Evolutionary conservation across 164 flowering plant genomes (phyloP), one percentile per base, ranked within the genome.

Genomic region (Chloranthus sessilifolius): DNA sequence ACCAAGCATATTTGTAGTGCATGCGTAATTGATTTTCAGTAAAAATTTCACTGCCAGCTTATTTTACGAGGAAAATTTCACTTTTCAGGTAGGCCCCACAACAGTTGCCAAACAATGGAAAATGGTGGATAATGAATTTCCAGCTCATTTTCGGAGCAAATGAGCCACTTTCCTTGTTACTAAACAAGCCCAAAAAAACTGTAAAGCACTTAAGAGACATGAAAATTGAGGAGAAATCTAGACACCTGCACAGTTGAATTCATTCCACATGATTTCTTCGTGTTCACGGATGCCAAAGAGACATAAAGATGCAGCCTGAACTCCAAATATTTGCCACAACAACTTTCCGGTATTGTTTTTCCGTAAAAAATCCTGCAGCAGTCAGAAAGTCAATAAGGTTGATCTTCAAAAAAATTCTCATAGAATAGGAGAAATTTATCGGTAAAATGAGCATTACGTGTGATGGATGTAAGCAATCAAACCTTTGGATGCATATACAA

Each of bases 401-500:
- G 12, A 51, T 27, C n/a, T 8, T 2, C 15, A 28, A 24, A 31
- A 25, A 45, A 14, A 17, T 17, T 17, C 17, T 25, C 22, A 30
- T 25, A n/a, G 4, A 50, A 51, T 24, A 17, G 44, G 23, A 11
- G 39, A 45, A 48, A 15, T 35, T 14, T 47, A 7, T 16, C 11
- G n/a, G 31, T n/a, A 12, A 25, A 7, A n/a, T 27, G 16, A 25
- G 20, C 8, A 44, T 23, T 26, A 26, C 0, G 35, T 27, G 12
- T 7, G 50, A 40, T 17, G 51, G 26, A 26, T 27, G 47, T 10
- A 9, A 43, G 22, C 14, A 43, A 31, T 27, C 70, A 55, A 56
- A 92, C 99, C 96, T 84, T 88, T 29, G 99, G 96, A 69, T 92
- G 99, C 99, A 88, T 92, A 52, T 92, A 92, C 68, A 92, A 45